These are phyloP conservation scores for Coccomyxa sp. DNA, from an alignment of 139 green algal genomes.

Conservation along the genomic window DNA sequence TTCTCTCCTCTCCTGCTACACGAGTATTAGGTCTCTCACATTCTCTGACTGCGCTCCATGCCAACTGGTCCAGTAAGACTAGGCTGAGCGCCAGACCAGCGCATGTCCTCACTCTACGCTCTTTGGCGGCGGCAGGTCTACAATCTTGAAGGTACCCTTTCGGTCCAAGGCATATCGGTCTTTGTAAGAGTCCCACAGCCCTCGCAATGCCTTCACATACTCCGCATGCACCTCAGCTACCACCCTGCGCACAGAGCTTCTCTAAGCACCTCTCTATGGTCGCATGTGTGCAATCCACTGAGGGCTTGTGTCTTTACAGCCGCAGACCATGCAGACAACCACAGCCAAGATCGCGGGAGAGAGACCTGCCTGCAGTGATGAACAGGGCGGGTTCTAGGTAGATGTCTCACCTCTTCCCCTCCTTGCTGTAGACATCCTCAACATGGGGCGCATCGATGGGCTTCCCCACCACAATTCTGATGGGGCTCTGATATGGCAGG, in stretches of 20 bases:
- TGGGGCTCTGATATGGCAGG: not conserved
- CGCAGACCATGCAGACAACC: not conserved
- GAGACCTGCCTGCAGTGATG: not conserved
- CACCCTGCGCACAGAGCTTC: not conserved
- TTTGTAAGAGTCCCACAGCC: not conserved
- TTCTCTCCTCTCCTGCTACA: too few relatives aligned
- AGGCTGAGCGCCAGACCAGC: too few relatives aligned
- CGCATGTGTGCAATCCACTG: not conserved
- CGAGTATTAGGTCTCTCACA: too few relatives aligned
- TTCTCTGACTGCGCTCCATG: too few relatives aligned
- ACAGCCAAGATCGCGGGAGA: not conserved
- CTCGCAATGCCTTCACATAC: not conserved
- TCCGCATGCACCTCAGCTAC: not conserved
- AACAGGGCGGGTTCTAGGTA: not conserved
- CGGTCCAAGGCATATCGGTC: not conserved
- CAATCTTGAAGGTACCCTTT: not conserved
- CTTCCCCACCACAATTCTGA: not conserved
- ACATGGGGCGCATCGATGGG: not conserved
- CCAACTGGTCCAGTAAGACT: too few relatives aligned
- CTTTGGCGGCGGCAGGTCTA: not conserved
- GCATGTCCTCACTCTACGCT: too few relatives aligned
- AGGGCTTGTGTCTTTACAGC: not conserved
- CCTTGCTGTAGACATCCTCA: not conserved
- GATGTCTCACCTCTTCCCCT: not conserved
- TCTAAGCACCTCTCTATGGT: not conserved